These are phyloP conservation scores for Lactarius sanguifluus DNA, from an alignment of 768 basidiomycete genomes.

Conservation along the genomic window DNA sequence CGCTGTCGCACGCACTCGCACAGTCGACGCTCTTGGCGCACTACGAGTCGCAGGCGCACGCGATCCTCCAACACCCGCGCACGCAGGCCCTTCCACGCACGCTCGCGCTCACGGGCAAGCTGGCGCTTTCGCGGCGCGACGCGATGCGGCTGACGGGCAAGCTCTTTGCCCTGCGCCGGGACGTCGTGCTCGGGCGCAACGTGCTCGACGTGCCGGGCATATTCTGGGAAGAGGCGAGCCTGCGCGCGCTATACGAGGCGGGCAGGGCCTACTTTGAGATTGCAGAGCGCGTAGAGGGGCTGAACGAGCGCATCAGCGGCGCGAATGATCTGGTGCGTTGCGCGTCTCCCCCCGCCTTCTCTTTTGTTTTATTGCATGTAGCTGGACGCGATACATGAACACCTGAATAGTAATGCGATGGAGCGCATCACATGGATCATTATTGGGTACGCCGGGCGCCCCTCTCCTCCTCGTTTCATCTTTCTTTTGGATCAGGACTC, in stretches of 20 bases:
- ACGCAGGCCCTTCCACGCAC: constrained; percentile 83
- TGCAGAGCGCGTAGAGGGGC: constrained; percentile 69
- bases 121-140: constrained; percentile 74
- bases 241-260: constrained; percentile 87
- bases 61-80: constrained; percentile 71
- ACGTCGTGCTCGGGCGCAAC: constrained; percentile 89
- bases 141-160: constrained; percentile 82
- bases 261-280: constrained; percentile 97
- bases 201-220: constrained; percentile 92
- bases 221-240: constrained; percentile 92
- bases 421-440: constrained; percentile 84
- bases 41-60: constrained; percentile 77
- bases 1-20: constrained; percentile 92
- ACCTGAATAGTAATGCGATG: constrained; percentile 87
- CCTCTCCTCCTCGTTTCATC: constrained; percentile 33
- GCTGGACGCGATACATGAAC: constrained; percentile 92
- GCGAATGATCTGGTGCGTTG: constrained; percentile 76
- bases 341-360: not conserved
- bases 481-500: constrained; percentile 26
- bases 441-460: constrained; percentile 48
- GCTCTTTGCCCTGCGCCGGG: constrained; percentile 56
- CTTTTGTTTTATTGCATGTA: constrained; percentile 33
- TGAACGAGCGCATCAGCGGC: constrained; percentile 87
- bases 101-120: constrained; percentile 72
- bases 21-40: constrained; percentile 91